Conservation (phyloP, 345 rosid species). For the Eucalyptus polyanthemos region DNA sequence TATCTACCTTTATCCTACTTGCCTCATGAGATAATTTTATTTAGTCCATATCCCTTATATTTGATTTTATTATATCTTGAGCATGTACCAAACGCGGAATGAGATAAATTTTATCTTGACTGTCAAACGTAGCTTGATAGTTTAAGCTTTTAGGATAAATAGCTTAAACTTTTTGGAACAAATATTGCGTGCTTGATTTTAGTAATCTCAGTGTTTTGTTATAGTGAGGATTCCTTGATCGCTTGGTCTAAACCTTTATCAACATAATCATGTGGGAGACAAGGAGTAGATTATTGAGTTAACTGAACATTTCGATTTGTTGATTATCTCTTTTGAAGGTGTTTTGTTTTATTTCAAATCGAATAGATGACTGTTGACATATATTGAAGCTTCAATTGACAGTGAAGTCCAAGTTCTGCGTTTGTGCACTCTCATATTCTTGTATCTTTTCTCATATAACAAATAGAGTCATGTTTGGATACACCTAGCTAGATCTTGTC, state of each 20-base stretch:
- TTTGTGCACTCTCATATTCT: background rate
- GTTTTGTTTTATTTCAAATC: background rate
- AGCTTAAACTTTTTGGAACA: background rate
- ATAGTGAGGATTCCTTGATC: background rate
- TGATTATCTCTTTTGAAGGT: background rate
- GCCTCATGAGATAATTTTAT: no score
- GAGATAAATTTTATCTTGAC: no score
- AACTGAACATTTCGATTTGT: background rate
- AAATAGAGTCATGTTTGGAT: background rate
- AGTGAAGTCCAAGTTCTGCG: background rate
- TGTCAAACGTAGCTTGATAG: background rate
- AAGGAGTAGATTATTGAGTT: background rate
- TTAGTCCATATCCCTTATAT: no score
- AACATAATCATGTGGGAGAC: background rate
- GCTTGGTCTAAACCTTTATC: background rate
- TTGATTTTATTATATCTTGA: no score
- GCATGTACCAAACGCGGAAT: no score
- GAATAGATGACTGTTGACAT: background rate
- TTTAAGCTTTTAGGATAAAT: background rate
- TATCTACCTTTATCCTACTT: no score
- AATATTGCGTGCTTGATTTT: background rate
- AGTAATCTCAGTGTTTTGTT: background rate
- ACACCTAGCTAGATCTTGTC: background rate
- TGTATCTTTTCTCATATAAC: background rate
- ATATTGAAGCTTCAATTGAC: background rate